phyloP scores from a whole-genome alignment of 176 grass and related monocot species.

The Hyparrhenia diplandra region DNA sequence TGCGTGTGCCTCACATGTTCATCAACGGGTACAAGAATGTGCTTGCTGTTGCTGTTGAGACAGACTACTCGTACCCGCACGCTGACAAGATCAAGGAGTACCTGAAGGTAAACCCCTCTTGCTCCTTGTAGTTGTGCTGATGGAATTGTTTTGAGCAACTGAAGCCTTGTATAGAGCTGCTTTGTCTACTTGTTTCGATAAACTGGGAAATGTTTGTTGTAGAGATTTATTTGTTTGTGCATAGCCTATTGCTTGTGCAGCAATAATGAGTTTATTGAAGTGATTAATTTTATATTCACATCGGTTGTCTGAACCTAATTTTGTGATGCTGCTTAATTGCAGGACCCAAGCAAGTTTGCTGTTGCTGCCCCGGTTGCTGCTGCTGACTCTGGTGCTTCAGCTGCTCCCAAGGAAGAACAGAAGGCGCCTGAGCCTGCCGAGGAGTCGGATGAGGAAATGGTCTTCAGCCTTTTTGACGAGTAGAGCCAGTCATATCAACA shows the following conservation, averaged over 20 bases:
- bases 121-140: neutral
- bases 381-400: conserved; percentile 30
- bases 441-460: conserved; percentile 61
- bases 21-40: conserved; percentile 87
- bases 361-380: conserved; percentile 42
- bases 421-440: conserved; percentile 49
- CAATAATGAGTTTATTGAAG: neutral
- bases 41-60: conserved; percentile 73
- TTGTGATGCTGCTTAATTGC: neutral
- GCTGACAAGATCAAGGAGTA: conserved; percentile 88
- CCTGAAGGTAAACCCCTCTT: conserved; percentile 50
- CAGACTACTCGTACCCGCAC: conserved; percentile 60
- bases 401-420: conserved; percentile 44
- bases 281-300: neutral
- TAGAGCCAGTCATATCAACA: neutral
- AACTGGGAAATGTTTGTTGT: neutral
- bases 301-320: neutral
- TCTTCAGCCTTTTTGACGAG: conserved; percentile 62
- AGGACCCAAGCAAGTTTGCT: conserved; percentile 78
- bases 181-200: neutral
- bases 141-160: neutral
- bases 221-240: neutral
- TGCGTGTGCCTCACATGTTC: conserved; percentile 79
- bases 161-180: neutral
- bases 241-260: neutral